Evolutionary conservation across 257 asterid species (phyloP), one percentile per base, ranked within the genome.

Genomic region (Przewalskia tangutica): DNA sequence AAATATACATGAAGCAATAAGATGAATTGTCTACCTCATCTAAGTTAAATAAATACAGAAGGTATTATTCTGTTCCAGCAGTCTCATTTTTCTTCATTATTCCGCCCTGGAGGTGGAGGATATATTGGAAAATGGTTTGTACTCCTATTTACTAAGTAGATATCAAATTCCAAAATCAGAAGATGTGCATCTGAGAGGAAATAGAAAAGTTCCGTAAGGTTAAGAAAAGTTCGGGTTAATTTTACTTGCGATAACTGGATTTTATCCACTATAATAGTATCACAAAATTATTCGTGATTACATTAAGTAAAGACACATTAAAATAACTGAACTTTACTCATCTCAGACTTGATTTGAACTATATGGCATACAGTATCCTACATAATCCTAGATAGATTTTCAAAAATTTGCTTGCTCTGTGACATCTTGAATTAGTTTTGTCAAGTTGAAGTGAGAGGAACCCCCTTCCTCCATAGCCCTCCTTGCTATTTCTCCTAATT

Each of bases 381-480:
- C 14, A 3, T 4, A 58, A 8, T 20, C 3, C 36, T 62, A 23
- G 8, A 62, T 23, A 23, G 3, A 27, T 9, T 32, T 63, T 32
- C 16, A 1, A 63, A 27, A 0, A 1, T 4, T 59, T 11, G 32
- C 36, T 56, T 64, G 80, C n/a, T 66, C 82, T 50, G 34, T 54
- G 7, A 88, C 82, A 76, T 85, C 89, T 81, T 86, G 84, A 77
- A 89, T 90, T 50, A 90, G 9, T 48, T 64, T 13, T 32, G 46
- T 82, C 27, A 85, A 53, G 4, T 89, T 84, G 17, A 46, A 6
- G 53, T 42, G n/a, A 81, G 94, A 88, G 9, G 91, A 84, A 10
- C 92, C 90, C 14, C 89, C 91, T 77, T 82, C 85, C 62, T 86
- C 88, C 0, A 80, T 12, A 7, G 90, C 75, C 8, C 44, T 84